Conservation (phyloP, 2,329 filamentous ascomycete genomes). For the Hirsutella minnesotensis region DNA sequence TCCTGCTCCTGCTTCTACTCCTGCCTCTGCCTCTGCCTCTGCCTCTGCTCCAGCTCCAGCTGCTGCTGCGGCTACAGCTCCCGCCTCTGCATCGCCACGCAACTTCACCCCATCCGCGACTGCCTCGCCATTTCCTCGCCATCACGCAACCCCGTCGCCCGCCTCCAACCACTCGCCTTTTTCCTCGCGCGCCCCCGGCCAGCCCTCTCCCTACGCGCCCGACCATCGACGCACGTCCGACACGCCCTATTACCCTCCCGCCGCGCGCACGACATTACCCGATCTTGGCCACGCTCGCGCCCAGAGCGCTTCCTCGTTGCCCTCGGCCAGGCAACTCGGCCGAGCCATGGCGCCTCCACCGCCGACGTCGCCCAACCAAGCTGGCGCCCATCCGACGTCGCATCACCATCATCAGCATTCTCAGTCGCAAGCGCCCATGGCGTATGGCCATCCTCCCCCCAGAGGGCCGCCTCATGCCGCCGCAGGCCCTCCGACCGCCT, state of each 20-base stretch:
- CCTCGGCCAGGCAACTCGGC: slow-evolving; percentile 22
- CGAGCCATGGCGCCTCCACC: slow-evolving; percentile 33
- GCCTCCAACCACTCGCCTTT: slow-evolving; percentile 3
- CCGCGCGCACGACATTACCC: slow-evolving; percentile 17
- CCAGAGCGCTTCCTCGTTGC: slow-evolving; percentile 32
- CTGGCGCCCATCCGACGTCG: slow-evolving; percentile 9
- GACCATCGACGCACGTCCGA: slow-evolving; percentile 29
- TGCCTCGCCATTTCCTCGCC: slow-evolving; percentile 2
- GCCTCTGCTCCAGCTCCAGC: not conserved
- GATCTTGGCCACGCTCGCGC: slow-evolving; percentile 27
- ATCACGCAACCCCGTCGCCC: slow-evolving; percentile 4
- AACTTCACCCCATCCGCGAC: not conserved
- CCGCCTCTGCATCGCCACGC: not conserved
- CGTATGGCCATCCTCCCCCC: slow-evolving; percentile 34
- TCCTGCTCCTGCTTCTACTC: not conserved
- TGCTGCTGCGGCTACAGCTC: not conserved
- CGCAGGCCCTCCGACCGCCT: slow-evolving; percentile 31
- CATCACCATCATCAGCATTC: slow-evolving; percentile 13
- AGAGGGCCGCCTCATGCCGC: slow-evolving; percentile 26
- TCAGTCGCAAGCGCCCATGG: slow-evolving; percentile 17
- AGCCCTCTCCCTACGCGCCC: slow-evolving; percentile 16
- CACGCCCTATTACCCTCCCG: slow-evolving; percentile 27
- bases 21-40: no score
- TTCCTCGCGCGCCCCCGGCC: not conserved
- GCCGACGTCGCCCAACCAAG: slow-evolving; percentile 28